Base-by-base conservation (phyloP, 2,329 filamentous ascomycete species). In the Alternaria ventricosa region DNA sequence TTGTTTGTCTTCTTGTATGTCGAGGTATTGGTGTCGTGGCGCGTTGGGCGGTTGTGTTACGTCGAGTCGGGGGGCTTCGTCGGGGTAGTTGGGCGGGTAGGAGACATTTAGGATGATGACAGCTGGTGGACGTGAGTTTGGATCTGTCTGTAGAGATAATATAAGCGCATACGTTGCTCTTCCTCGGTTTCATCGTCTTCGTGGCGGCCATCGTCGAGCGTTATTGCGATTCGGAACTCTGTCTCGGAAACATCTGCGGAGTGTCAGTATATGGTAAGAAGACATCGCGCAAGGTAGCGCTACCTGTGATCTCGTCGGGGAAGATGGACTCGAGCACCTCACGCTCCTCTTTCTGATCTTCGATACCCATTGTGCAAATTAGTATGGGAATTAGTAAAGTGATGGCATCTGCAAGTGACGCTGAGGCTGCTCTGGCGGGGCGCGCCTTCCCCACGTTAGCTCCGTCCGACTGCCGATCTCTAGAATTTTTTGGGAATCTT, bases 301-400 rank as follows among this genome's bases (percentile, higher is more conserved):
- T 76, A 95, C 94, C 92, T 87, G 90, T 95, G 72, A 99, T 97
- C 83, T 99, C 96, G 64, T 99, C 95, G 1, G 96, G 94, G 73
- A 98, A 99, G 77, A 99, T 99, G 65, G 95, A 97, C 78, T 97
- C 93, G 78, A 99, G 93, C 73, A 99, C 95, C 82, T 99, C 96
- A 66, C 94, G 90, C 87, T 99, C 96, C 83, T 99, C 96, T 70
- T 90, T 84, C 81, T 99, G 96, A 65, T 99, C 96, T 85, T 98
- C 95, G 63, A 79, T 71, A 25, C 84, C 84, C 84, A 86, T 86
- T 59, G 55, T 63, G 68, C 27, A 43, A 73, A 22, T 55, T 64
- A 71, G 18, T 55, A 27, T 54, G 56, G 53, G 20, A 44, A 44
- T 11, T 57, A 45, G 49, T 55, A 41, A 25, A 57, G 54, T 58